phyloP scores from a whole-genome alignment of 768 basidiomycete species.

The Trametes elegans region DNA sequence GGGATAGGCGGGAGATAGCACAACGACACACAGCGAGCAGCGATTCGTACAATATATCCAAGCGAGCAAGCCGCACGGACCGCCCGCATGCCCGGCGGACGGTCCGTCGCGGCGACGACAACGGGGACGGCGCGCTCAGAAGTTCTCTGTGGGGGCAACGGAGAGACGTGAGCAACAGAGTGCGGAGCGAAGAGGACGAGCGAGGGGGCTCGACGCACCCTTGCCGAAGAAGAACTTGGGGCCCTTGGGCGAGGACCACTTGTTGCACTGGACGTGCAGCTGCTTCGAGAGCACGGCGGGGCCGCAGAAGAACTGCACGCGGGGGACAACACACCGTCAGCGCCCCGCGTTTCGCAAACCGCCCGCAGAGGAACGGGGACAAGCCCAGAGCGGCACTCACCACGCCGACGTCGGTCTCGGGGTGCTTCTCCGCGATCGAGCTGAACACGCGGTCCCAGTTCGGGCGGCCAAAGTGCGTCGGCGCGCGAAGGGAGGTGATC shows the following conservation, averaged over 20 bases:
- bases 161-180: background rate
- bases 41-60: slow-evolving; percentile 4
- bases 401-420: slow-evolving; percentile 88
- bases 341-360: background rate
- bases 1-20: too few relatives aligned
- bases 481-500: slow-evolving; percentile 83
- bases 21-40: background rate
- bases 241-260: slow-evolving; percentile 75
- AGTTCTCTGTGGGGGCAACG: slow-evolving; percentile 26
- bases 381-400: slow-evolving; percentile 39
- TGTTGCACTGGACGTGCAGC: slow-evolving; percentile 80
- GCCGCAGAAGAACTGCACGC: slow-evolving; percentile 81
- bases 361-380: background rate
- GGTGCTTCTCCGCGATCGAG: slow-evolving; percentile 78
- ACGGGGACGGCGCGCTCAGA: slow-evolving; percentile 23
- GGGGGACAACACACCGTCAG: slow-evolving; percentile 3
- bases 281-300: slow-evolving; percentile 66
- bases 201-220: slow-evolving; percentile 44
- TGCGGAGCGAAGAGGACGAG: background rate
- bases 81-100: slow-evolving; percentile 5
- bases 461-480: slow-evolving; percentile 90
- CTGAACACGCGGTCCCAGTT: slow-evolving; percentile 79
- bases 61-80: background rate
- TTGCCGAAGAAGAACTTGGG: slow-evolving; percentile 91
- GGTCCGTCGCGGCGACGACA: too few relatives aligned